Evolutionary conservation across 768 basidiomycete species (phyloP), one percentile per base, ranked within the genome.

Genomic region (Naganishia vishniacii): DNA sequence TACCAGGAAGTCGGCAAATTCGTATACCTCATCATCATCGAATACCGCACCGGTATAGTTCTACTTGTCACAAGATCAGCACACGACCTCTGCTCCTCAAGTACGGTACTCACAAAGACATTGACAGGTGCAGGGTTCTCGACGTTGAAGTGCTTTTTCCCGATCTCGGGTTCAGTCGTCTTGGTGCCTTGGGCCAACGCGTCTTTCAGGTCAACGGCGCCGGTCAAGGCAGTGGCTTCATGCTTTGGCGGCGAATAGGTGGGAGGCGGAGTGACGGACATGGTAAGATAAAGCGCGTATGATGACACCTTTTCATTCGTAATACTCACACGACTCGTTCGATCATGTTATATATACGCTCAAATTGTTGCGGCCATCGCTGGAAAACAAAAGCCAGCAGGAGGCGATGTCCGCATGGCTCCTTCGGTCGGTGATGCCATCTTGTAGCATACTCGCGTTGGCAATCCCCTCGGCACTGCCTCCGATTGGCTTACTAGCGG

Each of bases 11-110:
- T 67, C 65, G 4, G 48, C 45, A n/a, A 42, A 48, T 31, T 67
- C 61, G 45, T 67, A 67, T 15, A 62, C 61, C 31, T 67, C 65
- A 29, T 51, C 65, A 16, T 51, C 44, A n/a, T 48, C 65, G 41
- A 62, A 67, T 20, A 60, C 48, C 15, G 61, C 59, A 32, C 65
- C 65, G 25, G 65, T 67, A 46, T 67, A 67, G 40, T 67, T 67
- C 58, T 60, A 45, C 16, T 5, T 44, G 44, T 11, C 16, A 26
- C 25, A 13, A 3, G 25, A 44, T 37, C 6, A 3, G 9, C 26
- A n/a, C 56, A 13, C 37, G 29, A 31, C 1, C 4, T 3, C 28
- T 28, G 32, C 12, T 40, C 25, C 5, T 25, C 13, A 13, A 41
- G 25, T 7, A 4, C n/a, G 2, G 8, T 25, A 65, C 64, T 58